phyloP scores from a whole-genome alignment of 768 basidiomycete species.

The Vararia minispora region DNA sequence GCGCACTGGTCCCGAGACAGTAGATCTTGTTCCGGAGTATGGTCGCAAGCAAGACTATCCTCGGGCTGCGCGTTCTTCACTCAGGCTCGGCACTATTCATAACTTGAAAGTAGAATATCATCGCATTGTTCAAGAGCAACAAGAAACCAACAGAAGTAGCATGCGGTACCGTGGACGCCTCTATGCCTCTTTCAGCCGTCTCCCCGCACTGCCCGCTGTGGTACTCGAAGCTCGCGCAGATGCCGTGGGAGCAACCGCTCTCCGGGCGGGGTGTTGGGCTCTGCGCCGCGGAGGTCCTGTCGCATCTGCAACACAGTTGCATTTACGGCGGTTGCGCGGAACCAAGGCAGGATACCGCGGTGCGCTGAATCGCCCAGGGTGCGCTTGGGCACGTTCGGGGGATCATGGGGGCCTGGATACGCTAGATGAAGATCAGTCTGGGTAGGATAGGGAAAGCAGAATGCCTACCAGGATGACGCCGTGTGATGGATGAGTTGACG shows the following conservation, averaged over 20 bases:
- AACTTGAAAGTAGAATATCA: too few relatives aligned
- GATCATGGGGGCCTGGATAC: conserved; percentile 7
- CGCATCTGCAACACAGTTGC: conserved; percentile 5
- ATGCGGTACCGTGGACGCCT: too few relatives aligned
- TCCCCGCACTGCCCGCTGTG: too few relatives aligned
- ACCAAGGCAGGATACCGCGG: conserved; percentile 11
- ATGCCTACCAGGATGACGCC: conserved; percentile 12
- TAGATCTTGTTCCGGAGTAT: too few relatives aligned
- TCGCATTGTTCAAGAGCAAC: too few relatives aligned
- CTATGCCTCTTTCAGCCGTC: too few relatives aligned
- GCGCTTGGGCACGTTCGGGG: conserved; percentile 11
- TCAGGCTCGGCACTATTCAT: too few relatives aligned
- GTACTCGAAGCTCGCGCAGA: neutral
- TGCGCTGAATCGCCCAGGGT: conserved; percentile 8
- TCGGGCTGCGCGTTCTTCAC: too few relatives aligned
- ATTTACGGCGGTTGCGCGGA: conserved; percentile 11
- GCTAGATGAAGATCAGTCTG: conserved; percentile 3
- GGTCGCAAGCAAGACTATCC: too few relatives aligned
- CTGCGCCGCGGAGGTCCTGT: neutral
- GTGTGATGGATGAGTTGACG: neutral
- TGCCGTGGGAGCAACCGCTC: neutral
- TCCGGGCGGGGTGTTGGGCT: neutral
- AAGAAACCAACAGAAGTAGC: too few relatives aligned
- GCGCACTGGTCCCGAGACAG: too few relatives aligned
- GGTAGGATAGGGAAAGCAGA: neutral